Percentiles rank a stretch among this genome's conserved stretches.
Conservation (phyloP, 441 rosid species). For the Codiaeum variegatum region DNA sequence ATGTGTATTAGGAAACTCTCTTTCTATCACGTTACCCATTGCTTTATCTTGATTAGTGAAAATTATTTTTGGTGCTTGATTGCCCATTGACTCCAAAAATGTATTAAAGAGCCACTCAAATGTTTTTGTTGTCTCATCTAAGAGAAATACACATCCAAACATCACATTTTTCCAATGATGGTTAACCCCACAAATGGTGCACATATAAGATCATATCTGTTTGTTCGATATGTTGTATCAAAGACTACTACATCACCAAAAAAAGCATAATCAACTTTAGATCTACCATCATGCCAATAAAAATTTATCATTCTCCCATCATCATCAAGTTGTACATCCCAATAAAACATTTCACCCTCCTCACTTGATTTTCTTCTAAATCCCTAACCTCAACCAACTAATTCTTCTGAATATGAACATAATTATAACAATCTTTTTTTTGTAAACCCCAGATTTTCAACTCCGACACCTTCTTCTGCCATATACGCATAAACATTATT, state of each 20-base stretch:
- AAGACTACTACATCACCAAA: not conserved
- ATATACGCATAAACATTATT: not conserved
- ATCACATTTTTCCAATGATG: not conserved
- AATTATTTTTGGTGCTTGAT: not conserved
- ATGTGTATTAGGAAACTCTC: not conserved
- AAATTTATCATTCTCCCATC: not conserved
- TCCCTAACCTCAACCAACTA: not conserved
- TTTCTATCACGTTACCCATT: not conserved
- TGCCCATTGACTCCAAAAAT: not conserved
- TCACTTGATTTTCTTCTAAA: too few relatives aligned
- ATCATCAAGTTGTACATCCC: not conserved
- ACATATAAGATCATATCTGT: too few relatives aligned
- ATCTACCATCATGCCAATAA: not conserved
- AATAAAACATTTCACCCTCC: not conserved
- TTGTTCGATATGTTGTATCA: not conserved
- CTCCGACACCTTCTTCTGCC: not conserved
- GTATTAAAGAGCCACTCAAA: not conserved
- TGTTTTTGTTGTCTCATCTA: not conserved
- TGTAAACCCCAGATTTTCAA: not conserved
- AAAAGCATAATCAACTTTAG: not conserved
- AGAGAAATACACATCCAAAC: not conserved
- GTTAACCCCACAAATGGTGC: not conserved
- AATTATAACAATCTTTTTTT: not conserved
- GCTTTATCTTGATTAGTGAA: not conserved
- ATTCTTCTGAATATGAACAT: not conserved